phyloP scores from a whole-genome alignment of 1,284 basidiomycete species.

The Sanghuangporus baumii region DNA sequence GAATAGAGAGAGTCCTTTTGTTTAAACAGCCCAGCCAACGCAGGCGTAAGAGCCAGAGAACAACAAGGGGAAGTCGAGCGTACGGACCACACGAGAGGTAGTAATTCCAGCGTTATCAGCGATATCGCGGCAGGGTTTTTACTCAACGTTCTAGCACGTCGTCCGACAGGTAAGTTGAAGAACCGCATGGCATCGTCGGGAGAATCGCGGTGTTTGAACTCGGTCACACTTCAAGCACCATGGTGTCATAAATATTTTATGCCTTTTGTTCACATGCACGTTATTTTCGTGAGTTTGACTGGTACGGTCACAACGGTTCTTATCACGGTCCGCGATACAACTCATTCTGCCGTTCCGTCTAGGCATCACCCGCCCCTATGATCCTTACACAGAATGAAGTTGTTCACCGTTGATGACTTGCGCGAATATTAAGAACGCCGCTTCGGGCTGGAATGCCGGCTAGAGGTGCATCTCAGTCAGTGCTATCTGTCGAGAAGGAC shows the following conservation, averaged over 20 bases:
- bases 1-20: neutral
- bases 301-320: neutral
- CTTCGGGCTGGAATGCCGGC: conserved; percentile 55
- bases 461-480: conserved; percentile 22
- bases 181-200: neutral
- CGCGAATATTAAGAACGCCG: conserved; percentile 49
- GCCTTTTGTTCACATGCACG: neutral
- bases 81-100: too few species aligned
- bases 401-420: conserved; percentile 47
- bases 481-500: neutral
- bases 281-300: neutral
- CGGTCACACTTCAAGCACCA: neutral
- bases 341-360: neutral
- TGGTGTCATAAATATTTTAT: neutral
- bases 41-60: too few species aligned
- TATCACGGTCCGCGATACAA: neutral
- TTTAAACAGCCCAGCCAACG: neutral
- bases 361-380: neutral
- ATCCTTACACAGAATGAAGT: conserved; percentile 46
- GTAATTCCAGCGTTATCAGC: neutral
- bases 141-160: neutral
- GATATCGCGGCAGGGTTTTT: neutral
- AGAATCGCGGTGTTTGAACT: neutral
- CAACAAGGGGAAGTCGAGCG: too few species aligned
- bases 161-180: neutral